Conservation (phyloP, 768 basidiomycete genomes). For the Kwoniella pini region DNA sequence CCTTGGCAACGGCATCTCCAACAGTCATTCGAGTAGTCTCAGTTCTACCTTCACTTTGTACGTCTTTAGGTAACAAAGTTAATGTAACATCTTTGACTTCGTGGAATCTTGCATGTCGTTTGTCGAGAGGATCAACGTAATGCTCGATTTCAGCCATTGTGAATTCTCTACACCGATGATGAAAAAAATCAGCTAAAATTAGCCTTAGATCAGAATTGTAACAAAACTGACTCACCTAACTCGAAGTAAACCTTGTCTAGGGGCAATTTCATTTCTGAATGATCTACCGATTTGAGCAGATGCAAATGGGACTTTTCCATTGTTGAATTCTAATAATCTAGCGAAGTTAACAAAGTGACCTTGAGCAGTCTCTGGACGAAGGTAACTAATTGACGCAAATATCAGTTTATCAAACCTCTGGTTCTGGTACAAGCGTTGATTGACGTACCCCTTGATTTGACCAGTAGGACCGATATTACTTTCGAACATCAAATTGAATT, state of each 20-base stretch:
- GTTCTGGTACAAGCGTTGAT: too few species aligned
- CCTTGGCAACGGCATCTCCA: slow-evolving; percentile 80
- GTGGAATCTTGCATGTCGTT: slow-evolving; percentile 77
- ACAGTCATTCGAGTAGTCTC: slow-evolving; percentile 68
- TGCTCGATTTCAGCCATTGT: slow-evolving; percentile 99
- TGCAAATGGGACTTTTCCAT: slow-evolving; percentile 92
- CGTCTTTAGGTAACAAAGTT: slow-evolving; percentile 74
- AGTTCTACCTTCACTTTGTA: slow-evolving; percentile 75
- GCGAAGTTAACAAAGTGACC: slow-evolving; percentile 99
- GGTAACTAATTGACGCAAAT: too few species aligned
- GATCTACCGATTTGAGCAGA: slow-evolving; percentile 94
- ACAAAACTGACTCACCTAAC: slow-evolving; percentile 62
- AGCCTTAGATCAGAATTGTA: slow-evolving; percentile 3
- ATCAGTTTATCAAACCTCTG: too few species aligned
- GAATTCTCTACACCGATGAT: slow-evolving; percentile 65
- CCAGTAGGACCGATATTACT: slow-evolving; percentile 97
- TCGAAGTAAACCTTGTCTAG: slow-evolving; percentile 90
- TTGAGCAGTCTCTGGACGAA: slow-evolving; percentile 97
- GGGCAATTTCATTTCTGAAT: slow-evolving; percentile 98
- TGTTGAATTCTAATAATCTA: slow-evolving; percentile 96
- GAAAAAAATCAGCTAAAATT: too few species aligned
- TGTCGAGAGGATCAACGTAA: slow-evolving; percentile 92
- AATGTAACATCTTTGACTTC: slow-evolving; percentile 77
- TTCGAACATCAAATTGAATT: slow-evolving; percentile 99
- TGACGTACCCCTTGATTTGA: slow-evolving; percentile 79